phyloP scores from a whole-genome alignment of 257 asterid species.

The Ophiorrhiza pumila region DNA sequence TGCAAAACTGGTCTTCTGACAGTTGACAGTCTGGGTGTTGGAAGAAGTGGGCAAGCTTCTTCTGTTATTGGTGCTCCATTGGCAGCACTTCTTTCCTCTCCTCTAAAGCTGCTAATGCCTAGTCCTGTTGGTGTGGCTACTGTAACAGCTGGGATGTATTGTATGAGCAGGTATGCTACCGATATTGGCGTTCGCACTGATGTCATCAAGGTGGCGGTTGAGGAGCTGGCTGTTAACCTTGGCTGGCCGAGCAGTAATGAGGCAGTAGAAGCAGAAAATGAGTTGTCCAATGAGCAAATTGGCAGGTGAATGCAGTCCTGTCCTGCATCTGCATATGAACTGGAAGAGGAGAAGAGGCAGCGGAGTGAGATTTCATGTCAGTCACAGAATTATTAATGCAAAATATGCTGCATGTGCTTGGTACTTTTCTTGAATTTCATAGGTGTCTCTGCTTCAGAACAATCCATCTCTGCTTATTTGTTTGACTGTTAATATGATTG shows the following conservation, averaged over 20 bases:
- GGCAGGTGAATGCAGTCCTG: constrained; percentile 33
- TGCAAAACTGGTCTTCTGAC: constrained; percentile 91
- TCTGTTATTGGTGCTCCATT: constrained; percentile 84
- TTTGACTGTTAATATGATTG: not conserved
- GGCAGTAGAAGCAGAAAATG: constrained; percentile 29
- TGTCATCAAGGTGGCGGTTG: constrained; percentile 76
- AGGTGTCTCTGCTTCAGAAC: not conserved
- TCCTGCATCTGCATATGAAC: not conserved
- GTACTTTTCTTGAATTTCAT: too few species aligned
- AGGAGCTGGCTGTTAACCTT: constrained; percentile 68
- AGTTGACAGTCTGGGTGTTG: constrained; percentile 68
- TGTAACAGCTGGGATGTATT: constrained; percentile 85
- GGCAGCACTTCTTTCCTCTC: constrained; percentile 85
- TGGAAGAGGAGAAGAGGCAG: not conserved
- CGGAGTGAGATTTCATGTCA: not conserved
- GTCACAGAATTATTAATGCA: not conserved
- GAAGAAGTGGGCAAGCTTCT: constrained; percentile 94
- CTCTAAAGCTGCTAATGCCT: constrained; percentile 73
- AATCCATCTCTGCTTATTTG: too few species aligned
- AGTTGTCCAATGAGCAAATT: constrained; percentile 19
- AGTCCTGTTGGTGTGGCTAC: constrained; percentile 81
- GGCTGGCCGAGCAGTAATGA: constrained; percentile 47
- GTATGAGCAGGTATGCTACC: constrained; percentile 82
- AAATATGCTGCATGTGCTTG: not conserved
- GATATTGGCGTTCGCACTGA: constrained; percentile 85